phyloP scores from a whole-genome alignment of 768 basidiomycete species.

The Cubamyces lactineus region DNA sequence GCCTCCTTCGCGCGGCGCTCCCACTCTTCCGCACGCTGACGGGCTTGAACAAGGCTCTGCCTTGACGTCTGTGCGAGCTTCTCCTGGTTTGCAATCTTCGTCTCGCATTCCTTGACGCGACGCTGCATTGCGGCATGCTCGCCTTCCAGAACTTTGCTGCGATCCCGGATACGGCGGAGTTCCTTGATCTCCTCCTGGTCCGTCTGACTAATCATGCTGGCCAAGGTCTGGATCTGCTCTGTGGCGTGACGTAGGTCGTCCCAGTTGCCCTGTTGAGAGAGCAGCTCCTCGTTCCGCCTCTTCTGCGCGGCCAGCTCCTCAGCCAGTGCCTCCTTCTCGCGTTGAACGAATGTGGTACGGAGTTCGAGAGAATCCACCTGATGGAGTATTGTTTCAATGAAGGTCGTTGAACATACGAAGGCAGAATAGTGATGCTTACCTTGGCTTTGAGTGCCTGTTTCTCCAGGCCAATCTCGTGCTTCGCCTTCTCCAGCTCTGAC shows the following conservation, averaged over 20 bases:
- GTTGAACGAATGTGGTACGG: conserved; percentile 55
- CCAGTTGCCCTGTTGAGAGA: conserved; percentile 74
- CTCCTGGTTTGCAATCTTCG: conserved; percentile 61
- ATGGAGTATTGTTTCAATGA: conserved; percentile 18
- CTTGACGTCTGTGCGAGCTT: conserved; percentile 57
- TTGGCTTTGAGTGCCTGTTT: conserved; percentile 60
- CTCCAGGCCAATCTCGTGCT: conserved; percentile 56
- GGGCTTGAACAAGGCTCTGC: conserved; percentile 69
- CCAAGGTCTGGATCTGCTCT: conserved; percentile 73
- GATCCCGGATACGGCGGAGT: conserved; percentile 64
- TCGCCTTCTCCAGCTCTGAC: conserved; percentile 61
- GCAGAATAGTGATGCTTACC: conserved; percentile 44
- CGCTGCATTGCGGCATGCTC: conserved; percentile 71
- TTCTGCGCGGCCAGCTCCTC: conserved; percentile 57
- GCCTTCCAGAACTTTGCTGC: conserved; percentile 58
- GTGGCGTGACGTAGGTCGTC: conserved; percentile 70
- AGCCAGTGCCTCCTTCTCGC: conserved; percentile 62
- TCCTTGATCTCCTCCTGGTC: conserved; percentile 78
- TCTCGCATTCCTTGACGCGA: conserved; percentile 73
- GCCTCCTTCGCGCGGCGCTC: conserved; percentile 76
- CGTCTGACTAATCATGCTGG: conserved; percentile 59
- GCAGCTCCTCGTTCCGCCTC: conserved; percentile 60
- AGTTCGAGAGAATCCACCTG: conserved; percentile 67
- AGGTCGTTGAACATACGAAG: conserved; percentile 1
- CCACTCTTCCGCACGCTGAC: conserved; percentile 82